Conservation (phyloP, 495 filamentous ascomycete genomes). For the Aspergillus hancockii region DNA sequence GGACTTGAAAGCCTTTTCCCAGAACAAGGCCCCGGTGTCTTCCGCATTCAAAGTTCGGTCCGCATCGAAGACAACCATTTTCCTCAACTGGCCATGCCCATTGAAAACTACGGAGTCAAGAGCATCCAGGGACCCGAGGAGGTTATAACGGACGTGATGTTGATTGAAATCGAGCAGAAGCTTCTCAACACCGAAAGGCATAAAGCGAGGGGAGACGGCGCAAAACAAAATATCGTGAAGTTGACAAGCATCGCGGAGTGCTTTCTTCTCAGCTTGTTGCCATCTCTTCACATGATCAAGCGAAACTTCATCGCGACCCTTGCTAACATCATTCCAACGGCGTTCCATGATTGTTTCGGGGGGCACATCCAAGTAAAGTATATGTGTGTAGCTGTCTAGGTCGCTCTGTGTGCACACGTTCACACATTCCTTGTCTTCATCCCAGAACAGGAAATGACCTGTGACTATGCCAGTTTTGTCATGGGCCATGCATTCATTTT, state of each 20-base stretch:
- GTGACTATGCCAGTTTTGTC: conserved; percentile 52
- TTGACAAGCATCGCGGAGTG: conserved; percentile 52
- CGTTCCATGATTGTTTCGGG: conserved; percentile 36
- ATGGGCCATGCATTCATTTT: conserved; percentile 34
- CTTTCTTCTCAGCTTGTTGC: conserved; percentile 51
- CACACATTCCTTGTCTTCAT: conserved; percentile 33
- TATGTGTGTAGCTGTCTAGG: conserved; percentile 55
- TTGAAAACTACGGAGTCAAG: conserved; percentile 40
- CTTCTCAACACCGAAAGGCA: conserved; percentile 18
- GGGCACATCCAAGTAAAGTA: conserved; percentile 58
- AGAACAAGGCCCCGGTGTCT: conserved; percentile 59
- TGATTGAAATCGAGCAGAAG: conserved; percentile 41
- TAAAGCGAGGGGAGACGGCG: conserved; percentile 8
- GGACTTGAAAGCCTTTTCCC: conserved; percentile 30
- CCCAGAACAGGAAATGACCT: conserved; percentile 65
- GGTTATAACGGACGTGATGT: conserved; percentile 46
- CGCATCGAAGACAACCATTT: conserved; percentile 57
- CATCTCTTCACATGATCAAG: conserved; percentile 49
- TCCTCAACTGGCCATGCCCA: conserved; percentile 34
- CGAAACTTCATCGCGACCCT: conserved; percentile 37
- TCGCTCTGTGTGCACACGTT: conserved; percentile 50
- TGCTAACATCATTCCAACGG: conserved; percentile 38
- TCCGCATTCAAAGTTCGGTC: conserved; percentile 57
- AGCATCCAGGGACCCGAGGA: conserved; percentile 28
- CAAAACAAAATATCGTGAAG: conserved; percentile 52